A percentile compares a stretch with the other conserved stretches of the same genome.
phyloP scores from a whole-genome alignment of 371 early-diverging fungal genomes.

The Paraphysoderma sedebokerense region DNA sequence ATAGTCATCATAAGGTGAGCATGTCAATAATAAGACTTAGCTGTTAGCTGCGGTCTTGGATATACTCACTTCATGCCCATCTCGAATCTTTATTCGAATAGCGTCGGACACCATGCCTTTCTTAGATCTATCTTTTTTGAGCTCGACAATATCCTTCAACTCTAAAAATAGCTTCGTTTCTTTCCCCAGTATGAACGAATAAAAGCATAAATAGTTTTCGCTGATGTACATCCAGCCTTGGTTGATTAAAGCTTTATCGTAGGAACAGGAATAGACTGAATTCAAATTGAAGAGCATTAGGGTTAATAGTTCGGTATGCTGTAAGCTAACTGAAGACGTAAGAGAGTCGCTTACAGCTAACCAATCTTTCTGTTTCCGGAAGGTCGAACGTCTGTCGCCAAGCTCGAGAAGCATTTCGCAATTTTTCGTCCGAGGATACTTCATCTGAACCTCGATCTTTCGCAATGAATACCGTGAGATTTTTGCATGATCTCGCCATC shows the following conservation, averaged over 20 bases:
- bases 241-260: constrained; percentile 58
- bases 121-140: constrained; percentile 71
- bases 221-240: constrained; percentile 97
- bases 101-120: constrained; percentile 78
- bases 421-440: constrained; percentile 60
- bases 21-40: too few relatives aligned
- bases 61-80: constrained; percentile 45
- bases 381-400: constrained; percentile 81
- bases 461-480: constrained; percentile 5
- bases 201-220: constrained; percentile 80
- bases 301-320: background rate
- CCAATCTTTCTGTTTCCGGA: constrained; percentile 63
- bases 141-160: constrained; percentile 72
- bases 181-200: constrained; percentile 79
- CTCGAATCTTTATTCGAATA: constrained; percentile 61
- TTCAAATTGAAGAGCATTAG: background rate
- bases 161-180: constrained; percentile 82
- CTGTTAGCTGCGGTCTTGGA: background rate
- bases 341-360: constrained; percentile 43
- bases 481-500: background rate
- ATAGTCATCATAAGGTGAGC: constrained; percentile 3
- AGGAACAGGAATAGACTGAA: constrained; percentile 85
- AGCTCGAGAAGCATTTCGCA: constrained; percentile 70
- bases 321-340: background rate
- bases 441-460: constrained; percentile 54